A percentile compares a stretch with the other conserved stretches of the same genome.
Conservation (phyloP, 2,329 filamentous ascomycete species). For the Colletotrichum simmondsii region DNA sequence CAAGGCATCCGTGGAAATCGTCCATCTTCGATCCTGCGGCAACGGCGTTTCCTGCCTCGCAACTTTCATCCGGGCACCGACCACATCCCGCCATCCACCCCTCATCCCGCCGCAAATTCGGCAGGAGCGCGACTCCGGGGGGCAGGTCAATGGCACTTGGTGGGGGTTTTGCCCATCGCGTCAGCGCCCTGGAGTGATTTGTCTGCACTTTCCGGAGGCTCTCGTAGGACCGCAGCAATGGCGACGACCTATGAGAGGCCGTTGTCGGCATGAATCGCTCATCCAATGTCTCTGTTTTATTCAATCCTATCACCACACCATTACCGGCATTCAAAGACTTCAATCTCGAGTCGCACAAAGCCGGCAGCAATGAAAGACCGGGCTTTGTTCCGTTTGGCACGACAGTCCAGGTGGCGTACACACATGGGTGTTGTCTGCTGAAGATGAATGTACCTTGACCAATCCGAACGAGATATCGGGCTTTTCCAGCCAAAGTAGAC, state of each 20-base stretch:
- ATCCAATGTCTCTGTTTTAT: constrained; percentile 1
- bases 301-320: neutral
- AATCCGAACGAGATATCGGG: neutral
- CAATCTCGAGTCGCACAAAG: constrained; percentile 22
- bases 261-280: constrained; percentile 2
- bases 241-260: constrained; percentile 9
- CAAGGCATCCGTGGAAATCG: neutral
- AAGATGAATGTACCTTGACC: neutral
- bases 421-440: neutral
- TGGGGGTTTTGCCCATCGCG: constrained; percentile 21
- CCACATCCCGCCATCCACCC: constrained; percentile 20
- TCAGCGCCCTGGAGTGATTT: constrained; percentile 18
- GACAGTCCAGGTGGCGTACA: neutral
- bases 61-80: neutral
- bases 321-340: neutral
- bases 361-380: neutral
- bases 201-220: neutral
- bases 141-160: constrained; percentile 13
- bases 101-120: constrained; percentile 24
- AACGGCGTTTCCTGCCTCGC: neutral
- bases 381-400: constrained; percentile 14
- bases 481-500: neutral
- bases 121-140: constrained; percentile 21
- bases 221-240: neutral
- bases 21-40: neutral